Conservation (phyloP, 768 basidiomycete species). For the Pleurotus tuber-regium region DNA sequence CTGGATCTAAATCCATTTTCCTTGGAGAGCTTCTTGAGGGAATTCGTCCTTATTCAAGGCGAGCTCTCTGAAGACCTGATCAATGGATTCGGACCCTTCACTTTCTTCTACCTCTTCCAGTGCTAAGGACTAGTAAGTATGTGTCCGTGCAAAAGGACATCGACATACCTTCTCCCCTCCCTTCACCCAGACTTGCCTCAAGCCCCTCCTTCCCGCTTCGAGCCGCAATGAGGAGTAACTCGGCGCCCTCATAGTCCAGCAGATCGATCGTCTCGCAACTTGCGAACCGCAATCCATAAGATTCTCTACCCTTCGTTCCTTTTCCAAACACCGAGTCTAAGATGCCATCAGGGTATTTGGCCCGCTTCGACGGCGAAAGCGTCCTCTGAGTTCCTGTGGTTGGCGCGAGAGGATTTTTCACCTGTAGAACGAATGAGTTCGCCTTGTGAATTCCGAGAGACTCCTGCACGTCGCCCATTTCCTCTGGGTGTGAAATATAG, state of each 20-base stretch:
- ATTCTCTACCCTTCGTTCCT: constrained; percentile 39
- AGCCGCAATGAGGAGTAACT: constrained; percentile 54
- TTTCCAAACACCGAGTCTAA: constrained; percentile 49
- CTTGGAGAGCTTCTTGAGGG: constrained; percentile 45
- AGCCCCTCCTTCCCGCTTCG: constrained; percentile 45
- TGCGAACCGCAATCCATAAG: constrained; percentile 49
- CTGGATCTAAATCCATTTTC: constrained; percentile 43
- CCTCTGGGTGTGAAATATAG: constrained; percentile 50
- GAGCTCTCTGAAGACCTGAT: constrained; percentile 45
- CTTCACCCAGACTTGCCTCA: constrained; percentile 49
- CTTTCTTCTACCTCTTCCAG: constrained; percentile 35
- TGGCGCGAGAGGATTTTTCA: constrained; percentile 58
- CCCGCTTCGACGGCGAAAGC: constrained; percentile 26
- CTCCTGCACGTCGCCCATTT: constrained; percentile 52
- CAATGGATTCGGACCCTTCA: constrained; percentile 36
- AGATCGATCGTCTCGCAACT: constrained; percentile 48
- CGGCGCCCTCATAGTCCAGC: constrained; percentile 52
- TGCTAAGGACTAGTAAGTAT: constrained; percentile 26
- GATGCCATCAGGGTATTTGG: constrained; percentile 45
- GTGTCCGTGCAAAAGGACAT: neutral
- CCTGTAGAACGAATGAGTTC: constrained; percentile 56
- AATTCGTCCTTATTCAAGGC: constrained; percentile 38
- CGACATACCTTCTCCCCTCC: constrained; percentile 46
- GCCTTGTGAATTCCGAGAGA: constrained; percentile 51
- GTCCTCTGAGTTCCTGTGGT: constrained; percentile 29